These are phyloP conservation scores for Trametes maxima DNA, from an alignment of 768 basidiomycete species.

Conservation along the genomic window DNA sequence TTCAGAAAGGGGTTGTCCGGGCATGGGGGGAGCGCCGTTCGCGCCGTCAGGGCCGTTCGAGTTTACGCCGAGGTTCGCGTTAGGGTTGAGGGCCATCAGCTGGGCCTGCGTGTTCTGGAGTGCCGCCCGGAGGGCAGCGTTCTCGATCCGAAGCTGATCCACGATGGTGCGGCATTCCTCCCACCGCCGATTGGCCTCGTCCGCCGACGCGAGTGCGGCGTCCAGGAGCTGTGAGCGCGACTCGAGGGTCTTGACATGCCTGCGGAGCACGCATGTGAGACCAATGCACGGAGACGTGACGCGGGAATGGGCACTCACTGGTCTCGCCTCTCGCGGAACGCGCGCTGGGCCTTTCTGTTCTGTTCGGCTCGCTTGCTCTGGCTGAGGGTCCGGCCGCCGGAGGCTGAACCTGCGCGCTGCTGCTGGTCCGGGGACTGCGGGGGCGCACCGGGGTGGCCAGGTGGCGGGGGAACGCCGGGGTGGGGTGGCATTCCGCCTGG, in stretches of 20 bases:
- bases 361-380: slow-evolving; percentile 90
- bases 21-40: slow-evolving; percentile 3
- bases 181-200: slow-evolving; percentile 88
- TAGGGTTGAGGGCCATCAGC: slow-evolving; percentile 24
- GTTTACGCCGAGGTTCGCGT: slow-evolving; percentile 8
- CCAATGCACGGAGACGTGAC: slow-evolving; percentile 7
- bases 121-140: slow-evolving; percentile 73
- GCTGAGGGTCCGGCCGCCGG: slow-evolving; percentile 60
- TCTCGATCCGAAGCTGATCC: slow-evolving; percentile 86
- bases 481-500: slow-evolving; percentile 48
- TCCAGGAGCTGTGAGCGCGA: slow-evolving; percentile 84
- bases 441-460: slow-evolving; percentile 17
- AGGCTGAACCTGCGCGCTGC: not conserved
- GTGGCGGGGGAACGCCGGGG: slow-evolving; percentile 31
- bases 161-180: slow-evolving; percentile 88
- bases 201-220: slow-evolving; percentile 81
- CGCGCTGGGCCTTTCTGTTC: slow-evolving; percentile 92
- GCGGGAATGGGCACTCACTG: slow-evolving; percentile 54
- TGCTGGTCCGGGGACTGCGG: slow-evolving; percentile 22
- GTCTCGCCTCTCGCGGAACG: slow-evolving; percentile 88
- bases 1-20: not conserved
- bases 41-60: slow-evolving; percentile 1
- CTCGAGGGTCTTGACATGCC: slow-evolving; percentile 87
- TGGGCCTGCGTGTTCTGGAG: slow-evolving; percentile 47
- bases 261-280: slow-evolving; percentile 33